A percentile compares a stretch with the other conserved stretches of the same genome.
Evolutionary conservation across 371 early-diverging fungal genomes (phyloP).

Genomic region (Lichtheimia hyalospora): DNA sequence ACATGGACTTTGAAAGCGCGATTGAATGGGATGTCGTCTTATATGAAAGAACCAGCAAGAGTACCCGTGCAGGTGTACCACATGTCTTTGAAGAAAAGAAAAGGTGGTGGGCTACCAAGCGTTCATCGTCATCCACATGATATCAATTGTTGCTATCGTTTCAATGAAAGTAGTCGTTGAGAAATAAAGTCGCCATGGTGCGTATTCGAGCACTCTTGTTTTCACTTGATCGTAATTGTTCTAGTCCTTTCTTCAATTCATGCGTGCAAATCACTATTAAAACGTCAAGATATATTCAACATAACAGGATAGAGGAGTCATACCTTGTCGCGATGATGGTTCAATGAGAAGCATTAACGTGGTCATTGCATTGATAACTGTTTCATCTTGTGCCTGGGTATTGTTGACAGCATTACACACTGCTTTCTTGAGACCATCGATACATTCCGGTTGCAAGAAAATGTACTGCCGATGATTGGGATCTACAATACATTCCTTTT

Average conservation of each 20-base stretch:
- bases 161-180: constrained; percentile 28
- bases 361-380: constrained; percentile 41
- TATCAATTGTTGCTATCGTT: not conserved
- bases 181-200: constrained; percentile 28
- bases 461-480: constrained; percentile 36
- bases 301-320: not conserved
- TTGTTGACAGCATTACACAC: constrained; percentile 8
- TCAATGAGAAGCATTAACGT: constrained; percentile 34
- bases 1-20: not conserved
- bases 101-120: constrained; percentile 15
- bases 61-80: constrained; percentile 14
- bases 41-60: constrained; percentile 23
- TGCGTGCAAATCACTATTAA: constrained; percentile 22
- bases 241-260: constrained; percentile 10
- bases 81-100: constrained; percentile 26
- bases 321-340: constrained; percentile 9
- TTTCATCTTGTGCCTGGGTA: constrained; percentile 8
- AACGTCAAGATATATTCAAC: not conserved
- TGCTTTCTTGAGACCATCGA: constrained; percentile 14
- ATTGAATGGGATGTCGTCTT: constrained; percentile 35
- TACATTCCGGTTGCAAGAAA: constrained; percentile 20
- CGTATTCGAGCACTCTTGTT: not conserved
- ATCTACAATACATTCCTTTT: constrained; percentile 21
- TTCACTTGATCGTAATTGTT: no score
- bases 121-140: not conserved